Evolutionary conservation across 345 rosid genomes (phyloP).

Genomic region (Nephelium lappaceum): DNA sequence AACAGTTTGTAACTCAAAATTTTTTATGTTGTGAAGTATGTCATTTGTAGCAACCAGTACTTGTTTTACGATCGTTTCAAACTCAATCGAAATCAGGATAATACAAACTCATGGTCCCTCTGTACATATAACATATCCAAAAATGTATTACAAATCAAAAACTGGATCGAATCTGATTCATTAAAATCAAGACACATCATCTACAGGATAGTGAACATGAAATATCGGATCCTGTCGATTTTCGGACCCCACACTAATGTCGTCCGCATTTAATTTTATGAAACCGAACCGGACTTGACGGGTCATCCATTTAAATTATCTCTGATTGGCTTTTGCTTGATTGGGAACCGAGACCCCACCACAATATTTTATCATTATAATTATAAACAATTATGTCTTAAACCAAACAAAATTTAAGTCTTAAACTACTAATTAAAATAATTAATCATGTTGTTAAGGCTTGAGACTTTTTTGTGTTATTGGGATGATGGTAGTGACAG

Average conservation of each 20-base stretch:
- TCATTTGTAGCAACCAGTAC: no score
- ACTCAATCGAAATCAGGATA: no score
- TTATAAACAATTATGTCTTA: not conserved
- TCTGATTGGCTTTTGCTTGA: not conserved
- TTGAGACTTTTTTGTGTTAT: not conserved
- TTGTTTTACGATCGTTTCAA: no score
- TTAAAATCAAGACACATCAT: not conserved
- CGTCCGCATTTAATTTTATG: not conserved
- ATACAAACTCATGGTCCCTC: no score
- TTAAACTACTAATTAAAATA: not conserved
- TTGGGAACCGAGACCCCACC: not conserved
- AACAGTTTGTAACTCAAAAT: no score
- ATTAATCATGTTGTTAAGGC: no score
- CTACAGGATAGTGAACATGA: not conserved
- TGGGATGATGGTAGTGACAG: not conserved
- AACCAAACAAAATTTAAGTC: not conserved
- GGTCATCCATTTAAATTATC: not conserved
- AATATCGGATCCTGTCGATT: slow-evolving; percentile 10
- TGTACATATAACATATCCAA: no score
- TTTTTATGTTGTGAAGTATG: no score
- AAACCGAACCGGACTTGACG: slow-evolving; percentile 11
- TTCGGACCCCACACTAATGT: not conserved
- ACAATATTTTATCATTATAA: not conserved
- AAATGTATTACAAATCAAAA: no score
- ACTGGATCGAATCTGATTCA: not conserved